Percentiles rank a stretch among this genome's conserved stretches.
These are phyloP conservation scores for Alternaria hordeiaustralica DNA, from an alignment of 2,329 filamentous ascomycete genomes.

Conservation along the genomic window DNA sequence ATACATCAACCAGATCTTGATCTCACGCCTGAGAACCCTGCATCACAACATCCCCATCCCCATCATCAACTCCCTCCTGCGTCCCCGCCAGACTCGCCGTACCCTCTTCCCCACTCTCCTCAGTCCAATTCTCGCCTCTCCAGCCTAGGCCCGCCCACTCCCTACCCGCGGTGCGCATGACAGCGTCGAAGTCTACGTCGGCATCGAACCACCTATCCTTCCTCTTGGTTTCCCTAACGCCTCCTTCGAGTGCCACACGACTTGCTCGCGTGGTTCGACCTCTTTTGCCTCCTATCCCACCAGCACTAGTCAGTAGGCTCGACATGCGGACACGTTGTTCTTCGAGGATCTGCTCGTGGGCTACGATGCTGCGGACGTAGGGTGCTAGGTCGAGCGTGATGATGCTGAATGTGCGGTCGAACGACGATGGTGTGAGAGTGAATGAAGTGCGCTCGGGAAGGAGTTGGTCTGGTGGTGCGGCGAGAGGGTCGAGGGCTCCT, in stretches of 20 bases:
- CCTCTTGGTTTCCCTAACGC: slow-evolving; percentile 69
- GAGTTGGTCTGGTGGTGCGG: slow-evolving; percentile 42
- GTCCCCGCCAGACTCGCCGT: slow-evolving; percentile 9
- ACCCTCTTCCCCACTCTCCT: neutral
- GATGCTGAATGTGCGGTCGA: slow-evolving; percentile 72
- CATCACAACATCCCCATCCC: slow-evolving; percentile 7
- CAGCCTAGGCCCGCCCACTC: slow-evolving; percentile 49
- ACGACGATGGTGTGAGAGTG: slow-evolving; percentile 71
- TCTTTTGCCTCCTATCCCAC: slow-evolving; percentile 60
- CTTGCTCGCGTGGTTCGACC: slow-evolving; percentile 76
- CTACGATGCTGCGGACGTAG: slow-evolving; percentile 84
- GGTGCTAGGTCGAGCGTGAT: slow-evolving; percentile 83
- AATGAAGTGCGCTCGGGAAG: slow-evolving; percentile 39
- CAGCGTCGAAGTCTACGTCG: slow-evolving; percentile 64
- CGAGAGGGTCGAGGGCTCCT: slow-evolving; percentile 60
- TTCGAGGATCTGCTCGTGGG: slow-evolving; percentile 75
- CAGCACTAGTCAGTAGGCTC: slow-evolving; percentile 65
- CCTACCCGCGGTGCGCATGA: slow-evolving; percentile 66
- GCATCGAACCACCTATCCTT: slow-evolving; percentile 75
- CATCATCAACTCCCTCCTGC: slow-evolving; percentile 10
- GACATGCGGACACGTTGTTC: slow-evolving; percentile 69
- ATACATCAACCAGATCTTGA: neutral
- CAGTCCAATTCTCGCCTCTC: slow-evolving; percentile 5
- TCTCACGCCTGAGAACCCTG: neutral
- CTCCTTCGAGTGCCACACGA: slow-evolving; percentile 78